Evolutionary conservation across 345 rosid genomes (phyloP), one percentile per base, ranked within the genome.

Genomic region (Acer yangbiense): DNA sequence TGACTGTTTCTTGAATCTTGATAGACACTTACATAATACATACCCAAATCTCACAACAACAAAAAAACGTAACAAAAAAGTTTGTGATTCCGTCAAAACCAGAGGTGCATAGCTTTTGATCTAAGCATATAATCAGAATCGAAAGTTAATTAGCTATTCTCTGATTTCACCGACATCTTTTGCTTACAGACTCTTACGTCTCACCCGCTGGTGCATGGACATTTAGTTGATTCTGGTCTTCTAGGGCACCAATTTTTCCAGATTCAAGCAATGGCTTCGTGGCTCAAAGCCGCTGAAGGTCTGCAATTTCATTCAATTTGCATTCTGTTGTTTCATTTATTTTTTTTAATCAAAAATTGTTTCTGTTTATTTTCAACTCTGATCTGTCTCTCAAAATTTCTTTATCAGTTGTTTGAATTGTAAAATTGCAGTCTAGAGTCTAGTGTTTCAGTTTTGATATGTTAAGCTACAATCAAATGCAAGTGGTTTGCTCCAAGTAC

Each of bases 221-320:
- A 72, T 83, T 35, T 35, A 35, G 39, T 35, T 35, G 39, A 35
- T 35, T 80, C 62, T 60, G n/a, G 32, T 74, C 62, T 72, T 78
- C 72, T 86, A 86, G 82, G 79, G 79, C 80, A 79, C 76, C 16
- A 41, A 65, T 64, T 73, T 48, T 72, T 68, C 68, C 67, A 44
- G 70, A 74, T 18, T 71, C 75, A 43, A 72, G 0, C 80, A 78
- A 96, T 96, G 99, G 94, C 97, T 79, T 88, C 93, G 78, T 96
- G 99, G 99, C 94, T 96, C 69, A 96, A 94, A 86, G 98, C 92
- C 69, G 99, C 99, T 39, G 99, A 95, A 95, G 99, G 99, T 95
- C 16, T 41, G 81, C 52, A 52, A 17, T 75, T 68, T 13, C 14
- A 29, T 76, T 66, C 72, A 9, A 44, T 18, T 68, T 78, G 32